Evolutionary conservation across 106 monocot genomes (phyloP), one percentile per base, ranked within the genome.

Genomic region (Platanthera zijinensis): DNA sequence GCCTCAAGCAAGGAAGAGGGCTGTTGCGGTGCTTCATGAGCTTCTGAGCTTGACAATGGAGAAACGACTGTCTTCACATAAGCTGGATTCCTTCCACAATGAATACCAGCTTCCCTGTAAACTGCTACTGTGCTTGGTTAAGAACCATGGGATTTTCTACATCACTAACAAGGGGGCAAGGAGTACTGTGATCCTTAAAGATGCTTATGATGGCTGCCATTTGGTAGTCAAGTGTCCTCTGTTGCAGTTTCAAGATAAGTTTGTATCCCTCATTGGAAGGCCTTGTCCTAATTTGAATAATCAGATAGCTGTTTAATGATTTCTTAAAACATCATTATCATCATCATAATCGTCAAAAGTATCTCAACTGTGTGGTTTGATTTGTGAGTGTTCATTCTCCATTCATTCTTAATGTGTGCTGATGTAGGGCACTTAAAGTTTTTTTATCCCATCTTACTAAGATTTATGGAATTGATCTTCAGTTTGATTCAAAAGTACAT

Each of bases 91-190:
- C 0, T 97, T 97, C 52, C 97, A 94, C 66, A 75, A 83, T 10
- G 97, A 94, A 84, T 97, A 91, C 73, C 87, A 84, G 61, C 77
- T 97, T 52, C 97, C 97, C 15, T 87, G 84, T 50, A 89, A 74
- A 79, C 78, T 97, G 76, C 73, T 97, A 79, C 89, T 97, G 19
- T 97, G 97, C 75, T 81, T 97, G 84, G 91, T 97, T 14, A 97
- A 97, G 84, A 91, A 97, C 81, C 97, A 97, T 79, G 97, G 94
- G 25, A 89, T 94, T 4, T 97, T 97, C 84, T 97, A 97, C 54
- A 87, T 97, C 57, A 97, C 97, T 5, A 97, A 97, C 74, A 97
- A 97, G 83, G 97, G 97, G 10, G 86, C 77, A 6, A 72, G 82
- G 70, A 97, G 97, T 69, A 97, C 94, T 51, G 97, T 97, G 9